phyloP scores from a whole-genome alignment of 805 yeast species.

The Metschnikowia kunwiensis region DNA sequence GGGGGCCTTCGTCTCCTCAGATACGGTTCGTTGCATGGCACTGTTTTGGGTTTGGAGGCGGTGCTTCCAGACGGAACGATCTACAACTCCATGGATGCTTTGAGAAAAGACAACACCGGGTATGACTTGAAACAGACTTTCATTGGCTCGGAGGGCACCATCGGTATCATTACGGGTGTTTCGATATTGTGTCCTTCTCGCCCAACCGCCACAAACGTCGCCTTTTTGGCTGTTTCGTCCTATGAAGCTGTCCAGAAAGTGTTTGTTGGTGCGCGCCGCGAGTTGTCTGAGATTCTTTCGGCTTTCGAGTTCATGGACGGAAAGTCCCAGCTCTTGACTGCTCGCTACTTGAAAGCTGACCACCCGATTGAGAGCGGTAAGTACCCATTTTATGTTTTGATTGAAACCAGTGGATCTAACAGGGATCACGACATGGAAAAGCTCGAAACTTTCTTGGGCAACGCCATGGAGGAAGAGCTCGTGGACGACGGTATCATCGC shows the following conservation, averaged over 20 bases:
- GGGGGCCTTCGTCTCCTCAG: slow-evolving; percentile 88
- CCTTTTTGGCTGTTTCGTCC: slow-evolving; percentile 76
- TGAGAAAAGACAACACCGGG: slow-evolving; percentile 94
- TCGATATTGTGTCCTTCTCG: slow-evolving; percentile 87
- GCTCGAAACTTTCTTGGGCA: slow-evolving; percentile 78
- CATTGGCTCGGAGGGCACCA: slow-evolving; percentile 91
- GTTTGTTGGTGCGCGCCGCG: slow-evolving; percentile 72
- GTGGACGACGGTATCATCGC: slow-evolving; percentile 95
- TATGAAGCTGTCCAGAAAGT: slow-evolving; percentile 83
- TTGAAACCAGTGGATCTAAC: slow-evolving; percentile 95
- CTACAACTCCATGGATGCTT: slow-evolving; percentile 72
- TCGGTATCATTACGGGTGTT: slow-evolving; percentile 87
- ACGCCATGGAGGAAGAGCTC: slow-evolving; percentile 76
- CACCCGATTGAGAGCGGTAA: slow-evolving; percentile 78
- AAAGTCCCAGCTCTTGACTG: slow-evolving; percentile 62
- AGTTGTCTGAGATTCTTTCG: slow-evolving; percentile 79
- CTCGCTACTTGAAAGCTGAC: slow-evolving; percentile 50
- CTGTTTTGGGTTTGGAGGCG: slow-evolving; percentile 86
- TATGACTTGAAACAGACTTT: slow-evolving; percentile 89
- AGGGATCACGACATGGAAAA: slow-evolving; percentile 92
- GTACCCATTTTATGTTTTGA: slow-evolving; percentile 85
- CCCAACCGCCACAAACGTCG: slow-evolving; percentile 82
- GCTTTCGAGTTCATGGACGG: slow-evolving; percentile 95
- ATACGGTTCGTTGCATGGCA: slow-evolving; percentile 90
- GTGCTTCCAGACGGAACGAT: slow-evolving; percentile 90